Evolutionary conservation across 441 rosid species (phyloP).

Genomic region (Populus hybrid): DNA sequence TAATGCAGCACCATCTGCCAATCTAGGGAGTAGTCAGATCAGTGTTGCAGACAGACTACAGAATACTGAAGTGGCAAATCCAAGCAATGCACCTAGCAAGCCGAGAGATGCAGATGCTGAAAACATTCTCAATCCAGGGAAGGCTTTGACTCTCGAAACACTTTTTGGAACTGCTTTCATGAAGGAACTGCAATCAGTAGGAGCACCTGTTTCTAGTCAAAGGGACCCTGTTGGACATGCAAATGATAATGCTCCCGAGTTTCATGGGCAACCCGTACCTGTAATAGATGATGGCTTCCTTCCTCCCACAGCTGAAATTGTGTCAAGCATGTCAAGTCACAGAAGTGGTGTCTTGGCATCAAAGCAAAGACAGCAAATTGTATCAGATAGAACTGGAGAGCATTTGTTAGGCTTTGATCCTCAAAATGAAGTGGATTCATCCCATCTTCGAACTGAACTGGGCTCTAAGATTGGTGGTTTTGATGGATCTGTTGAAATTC

Average conservation of each 20-base stretch:
- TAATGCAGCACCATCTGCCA: slow-evolving; percentile 26
- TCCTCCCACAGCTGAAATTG: slow-evolving; percentile 30
- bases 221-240: slow-evolving; percentile 38
- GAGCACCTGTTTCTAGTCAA: slow-evolving; percentile 55
- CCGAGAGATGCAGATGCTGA: slow-evolving; percentile 39
- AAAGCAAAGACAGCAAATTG: slow-evolving; percentile 38
- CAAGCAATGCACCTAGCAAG: slow-evolving; percentile 13
- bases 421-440: slow-evolving; percentile 39
- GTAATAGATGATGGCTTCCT: slow-evolving; percentile 31
- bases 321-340: slow-evolving; percentile 32
- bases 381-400: slow-evolving; percentile 46
- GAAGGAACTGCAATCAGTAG: slow-evolving; percentile 85
- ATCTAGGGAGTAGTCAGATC: slow-evolving; percentile 19
- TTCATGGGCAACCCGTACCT: slow-evolving; percentile 33
- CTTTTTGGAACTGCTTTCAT: slow-evolving; percentile 94
- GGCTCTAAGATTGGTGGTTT: slow-evolving; percentile 41
- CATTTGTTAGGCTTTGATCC: slow-evolving; percentile 40
- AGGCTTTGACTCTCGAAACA: slow-evolving; percentile 80
- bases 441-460: slow-evolving; percentile 38
- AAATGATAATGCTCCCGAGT: slow-evolving; percentile 37
- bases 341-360: slow-evolving; percentile 37
- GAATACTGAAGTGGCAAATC: slow-evolving; percentile 27
- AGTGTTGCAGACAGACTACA: slow-evolving; percentile 27
- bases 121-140: slow-evolving; percentile 33
- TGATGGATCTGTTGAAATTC: slow-evolving; percentile 28